phyloP scores from a whole-genome alignment of 176 grass and related monocot species.

The Poa annua region DNA sequence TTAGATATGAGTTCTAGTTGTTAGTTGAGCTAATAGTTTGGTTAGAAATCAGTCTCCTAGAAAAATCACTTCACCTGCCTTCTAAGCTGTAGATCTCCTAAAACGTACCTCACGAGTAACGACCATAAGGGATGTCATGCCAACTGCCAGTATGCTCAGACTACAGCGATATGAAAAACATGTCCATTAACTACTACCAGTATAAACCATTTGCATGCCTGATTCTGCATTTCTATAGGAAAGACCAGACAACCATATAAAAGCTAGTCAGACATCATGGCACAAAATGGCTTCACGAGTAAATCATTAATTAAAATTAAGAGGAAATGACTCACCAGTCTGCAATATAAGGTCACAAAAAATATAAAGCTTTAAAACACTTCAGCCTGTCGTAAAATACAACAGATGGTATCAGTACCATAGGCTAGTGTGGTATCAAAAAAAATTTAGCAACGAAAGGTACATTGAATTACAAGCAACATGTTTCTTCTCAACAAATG shows the following conservation, averaged over 20 bases:
- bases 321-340: neutral
- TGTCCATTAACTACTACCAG: neutral
- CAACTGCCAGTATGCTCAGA: neutral
- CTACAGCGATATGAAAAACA: neutral
- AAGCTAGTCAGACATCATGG: neutral
- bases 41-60: neutral
- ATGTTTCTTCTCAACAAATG: slow-evolving; percentile 3
- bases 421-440: neutral
- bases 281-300: neutral
- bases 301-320: neutral
- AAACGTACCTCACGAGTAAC: neutral
- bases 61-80: neutral
- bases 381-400: neutral
- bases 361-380: slow-evolving; percentile 9
- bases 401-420: neutral
- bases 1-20: slow-evolving; percentile 25
- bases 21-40: neutral
- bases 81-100: slow-evolving; percentile 24
- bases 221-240: slow-evolving; percentile 25
- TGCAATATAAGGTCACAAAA: neutral
- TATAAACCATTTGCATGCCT: slow-evolving; percentile 11
- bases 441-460: neutral
- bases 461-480: neutral
- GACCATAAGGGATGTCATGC: neutral
- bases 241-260: neutral